These are phyloP conservation scores for Tetradesmus obliquus DNA, from an alignment of 139 green algal genomes.

Conservation along the genomic window DNA sequence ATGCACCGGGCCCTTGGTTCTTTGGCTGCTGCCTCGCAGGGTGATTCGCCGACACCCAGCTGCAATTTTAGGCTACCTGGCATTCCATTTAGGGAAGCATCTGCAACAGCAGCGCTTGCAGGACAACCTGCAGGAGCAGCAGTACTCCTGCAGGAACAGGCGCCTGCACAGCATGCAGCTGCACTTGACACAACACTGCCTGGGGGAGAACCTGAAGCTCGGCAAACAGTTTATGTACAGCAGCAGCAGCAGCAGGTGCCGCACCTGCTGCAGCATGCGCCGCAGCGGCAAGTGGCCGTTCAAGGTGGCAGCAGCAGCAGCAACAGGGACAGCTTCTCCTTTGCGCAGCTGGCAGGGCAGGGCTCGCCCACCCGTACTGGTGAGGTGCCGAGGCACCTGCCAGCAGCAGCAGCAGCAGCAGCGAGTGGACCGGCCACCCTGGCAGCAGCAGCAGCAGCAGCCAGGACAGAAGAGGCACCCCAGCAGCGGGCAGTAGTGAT, in stretches of 20 bases:
- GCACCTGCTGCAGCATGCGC: neutral
- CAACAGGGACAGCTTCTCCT: neutral
- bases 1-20: neutral
- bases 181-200: neutral
- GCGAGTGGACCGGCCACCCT: neutral
- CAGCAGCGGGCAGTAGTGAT: neutral
- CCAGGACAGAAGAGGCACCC: neutral
- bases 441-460: neutral
- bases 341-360: neutral
- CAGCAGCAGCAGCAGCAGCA: neutral
- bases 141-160: neutral
- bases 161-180: neutral
- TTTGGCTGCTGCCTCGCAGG: conserved; percentile 21
- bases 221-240: neutral
- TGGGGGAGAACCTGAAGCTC: neutral
- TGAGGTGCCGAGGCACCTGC: neutral
- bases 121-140: neutral
- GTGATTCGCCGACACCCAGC: conserved; percentile 45
- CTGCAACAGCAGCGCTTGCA: neutral
- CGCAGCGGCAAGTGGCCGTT: neutral
- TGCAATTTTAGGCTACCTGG: conserved; percentile 33
- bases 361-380: neutral
- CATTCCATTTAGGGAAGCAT: conserved; percentile 14
- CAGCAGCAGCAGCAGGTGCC: neutral
- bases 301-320: neutral